phyloP scores from a whole-genome alignment of 2,329 filamentous ascomycete genomes.

The Pseudocercospora ulei region DNA sequence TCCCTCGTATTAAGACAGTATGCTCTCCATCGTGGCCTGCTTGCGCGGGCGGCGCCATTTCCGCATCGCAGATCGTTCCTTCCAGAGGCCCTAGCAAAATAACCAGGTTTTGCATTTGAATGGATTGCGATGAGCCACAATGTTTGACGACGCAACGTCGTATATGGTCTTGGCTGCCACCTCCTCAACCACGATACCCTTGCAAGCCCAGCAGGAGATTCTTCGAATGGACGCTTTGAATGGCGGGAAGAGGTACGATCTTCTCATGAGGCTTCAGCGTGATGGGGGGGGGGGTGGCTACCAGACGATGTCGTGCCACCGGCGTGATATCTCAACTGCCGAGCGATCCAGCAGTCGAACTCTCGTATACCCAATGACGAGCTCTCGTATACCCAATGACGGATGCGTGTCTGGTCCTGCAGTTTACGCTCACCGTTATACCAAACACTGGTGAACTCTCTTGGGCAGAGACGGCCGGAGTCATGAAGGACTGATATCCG shows the following conservation, averaged over 20 bases:
- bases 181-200: too few relatives aligned
- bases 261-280: not conserved
- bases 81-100: not conserved
- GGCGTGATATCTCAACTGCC: not conserved
- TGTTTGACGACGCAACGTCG: not conserved
- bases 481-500: not conserved
- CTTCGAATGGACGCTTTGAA: too few relatives aligned
- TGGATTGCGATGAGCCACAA: not conserved
- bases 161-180: too few relatives aligned
- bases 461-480: not conserved
- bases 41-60: too few relatives aligned
- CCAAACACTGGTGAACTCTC: slow-evolving; percentile 1
- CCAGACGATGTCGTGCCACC: not conserved
- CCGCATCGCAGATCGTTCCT: not conserved
- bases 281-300: not conserved
- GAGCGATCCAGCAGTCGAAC: not conserved
- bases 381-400: not conserved
- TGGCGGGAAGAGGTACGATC: too few relatives aligned
- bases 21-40: too few relatives aligned
- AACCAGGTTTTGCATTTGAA: too few relatives aligned
- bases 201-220: too few relatives aligned
- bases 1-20: too few relatives aligned
- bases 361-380: too few relatives aligned
- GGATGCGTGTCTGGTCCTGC: not conserved
- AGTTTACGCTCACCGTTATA: not conserved